Evolutionary conservation across 2,329 filamentous ascomycete species (phyloP).

Genomic region (Fusarium udum): DNA sequence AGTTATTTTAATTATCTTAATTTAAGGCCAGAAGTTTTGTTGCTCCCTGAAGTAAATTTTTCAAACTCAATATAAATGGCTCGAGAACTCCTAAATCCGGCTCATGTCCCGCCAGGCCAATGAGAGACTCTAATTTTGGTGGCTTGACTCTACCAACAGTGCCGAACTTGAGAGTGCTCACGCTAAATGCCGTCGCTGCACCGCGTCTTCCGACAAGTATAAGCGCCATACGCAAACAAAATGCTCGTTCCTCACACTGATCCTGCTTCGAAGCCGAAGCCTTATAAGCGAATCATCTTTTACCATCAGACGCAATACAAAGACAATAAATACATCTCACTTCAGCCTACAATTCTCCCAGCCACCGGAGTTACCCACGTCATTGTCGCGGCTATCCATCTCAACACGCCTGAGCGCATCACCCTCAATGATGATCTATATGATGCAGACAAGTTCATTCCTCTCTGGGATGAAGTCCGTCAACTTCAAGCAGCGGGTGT

Average conservation of each 20-base stretch:
- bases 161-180: background rate
- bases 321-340: conserved; percentile 55
- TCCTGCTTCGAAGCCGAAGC: background rate
- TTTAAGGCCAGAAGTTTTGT: too few species aligned
- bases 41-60: background rate
- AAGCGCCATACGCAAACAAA: background rate
- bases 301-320: conserved; percentile 61
- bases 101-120: background rate
- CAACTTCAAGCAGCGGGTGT: conserved; percentile 76
- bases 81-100: background rate
- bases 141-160: background rate
- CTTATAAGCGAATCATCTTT: conserved; percentile 53
- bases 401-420: conserved; percentile 73
- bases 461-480: conserved; percentile 78
- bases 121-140: background rate
- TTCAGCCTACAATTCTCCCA: conserved; percentile 57
- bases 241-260: conserved; percentile 14
- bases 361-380: conserved; percentile 73
- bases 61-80: background rate
- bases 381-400: conserved; percentile 82
- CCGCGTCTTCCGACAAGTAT: conserved; percentile 6
- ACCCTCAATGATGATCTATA: conserved; percentile 82
- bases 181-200: background rate
- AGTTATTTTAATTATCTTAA: too few species aligned
- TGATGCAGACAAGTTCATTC: conserved; percentile 68